Conservation (phyloP, 2,329 filamentous ascomycete genomes). For the Ophiocordyceps camponoti-floridani region DNA sequence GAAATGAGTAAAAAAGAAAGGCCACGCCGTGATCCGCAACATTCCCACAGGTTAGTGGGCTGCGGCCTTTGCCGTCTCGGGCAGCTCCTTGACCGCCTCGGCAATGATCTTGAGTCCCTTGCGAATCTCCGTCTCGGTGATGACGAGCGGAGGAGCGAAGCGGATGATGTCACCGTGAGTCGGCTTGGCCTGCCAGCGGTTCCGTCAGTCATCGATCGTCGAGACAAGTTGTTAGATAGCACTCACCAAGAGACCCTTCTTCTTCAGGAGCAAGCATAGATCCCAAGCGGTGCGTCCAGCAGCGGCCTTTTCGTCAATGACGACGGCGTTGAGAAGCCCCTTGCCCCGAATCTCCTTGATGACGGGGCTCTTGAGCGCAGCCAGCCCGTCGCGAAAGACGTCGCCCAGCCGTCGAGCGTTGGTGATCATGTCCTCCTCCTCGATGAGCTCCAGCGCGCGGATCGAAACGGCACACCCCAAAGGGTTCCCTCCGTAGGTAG, state of each 20-base stretch:
- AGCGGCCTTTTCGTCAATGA: constrained; percentile 81
- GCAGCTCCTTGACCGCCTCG: constrained; percentile 67
- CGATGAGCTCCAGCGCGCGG: constrained; percentile 79
- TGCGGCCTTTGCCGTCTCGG: constrained; percentile 27
- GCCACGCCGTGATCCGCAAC: not conserved
- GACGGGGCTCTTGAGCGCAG: constrained; percentile 59
- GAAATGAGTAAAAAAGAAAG: not conserved
- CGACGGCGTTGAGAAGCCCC: constrained; percentile 84
- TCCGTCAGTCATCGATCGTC: not conserved
- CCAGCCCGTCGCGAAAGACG: constrained; percentile 64
- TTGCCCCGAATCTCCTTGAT: constrained; percentile 77
- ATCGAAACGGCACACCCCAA: constrained; percentile 91
- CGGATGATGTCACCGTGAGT: constrained; percentile 98
- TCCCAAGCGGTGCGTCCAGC: constrained; percentile 87
- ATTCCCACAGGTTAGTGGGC: constrained; percentile 13
- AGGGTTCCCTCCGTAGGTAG: constrained; percentile 96
- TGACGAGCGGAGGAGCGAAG: constrained; percentile 89
- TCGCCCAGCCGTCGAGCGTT: constrained; percentile 67
- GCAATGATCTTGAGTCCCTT: constrained; percentile 64
- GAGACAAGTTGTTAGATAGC: not conserved
- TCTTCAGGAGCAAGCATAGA: constrained; percentile 85
- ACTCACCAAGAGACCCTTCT: constrained; percentile 80
- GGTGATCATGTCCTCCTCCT: constrained; percentile 77
- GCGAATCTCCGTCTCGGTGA: constrained; percentile 72
- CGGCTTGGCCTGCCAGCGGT: constrained; percentile 61